Percentiles rank a stretch among this genome's conserved stretches.
These are phyloP conservation scores for Boletus sp. DNA, from an alignment of 1,284 basidiomycete species.

Conservation along the genomic window DNA sequence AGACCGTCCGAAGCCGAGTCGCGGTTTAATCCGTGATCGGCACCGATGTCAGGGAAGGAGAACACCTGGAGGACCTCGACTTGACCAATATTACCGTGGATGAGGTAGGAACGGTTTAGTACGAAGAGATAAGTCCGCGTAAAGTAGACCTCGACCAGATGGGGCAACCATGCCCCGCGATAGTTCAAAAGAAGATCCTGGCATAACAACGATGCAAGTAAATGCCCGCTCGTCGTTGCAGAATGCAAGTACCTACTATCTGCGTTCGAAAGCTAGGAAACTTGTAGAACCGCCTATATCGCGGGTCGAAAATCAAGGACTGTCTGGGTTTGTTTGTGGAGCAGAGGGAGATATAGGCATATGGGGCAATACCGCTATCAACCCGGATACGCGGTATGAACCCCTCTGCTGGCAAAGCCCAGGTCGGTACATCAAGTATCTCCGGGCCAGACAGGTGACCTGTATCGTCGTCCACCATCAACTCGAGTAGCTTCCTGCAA, in stretches of 20 bases:
- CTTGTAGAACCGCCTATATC: slow-evolving; percentile 22
- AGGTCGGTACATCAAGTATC: slow-evolving; percentile 20
- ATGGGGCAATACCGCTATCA: slow-evolving; percentile 14
- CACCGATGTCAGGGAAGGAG: slow-evolving; percentile 19
- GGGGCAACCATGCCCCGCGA: slow-evolving; percentile 25
- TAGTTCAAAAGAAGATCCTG: slow-evolving; percentile 26
- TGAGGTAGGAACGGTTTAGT: slow-evolving; percentile 19
- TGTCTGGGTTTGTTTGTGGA: slow-evolving; percentile 14
- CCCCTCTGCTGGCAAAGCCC: slow-evolving; percentile 14
- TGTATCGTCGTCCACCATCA: slow-evolving; percentile 25
- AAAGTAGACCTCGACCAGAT: slow-evolving; percentile 24
- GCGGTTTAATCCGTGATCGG: not conserved
- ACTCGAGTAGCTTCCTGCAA: slow-evolving; percentile 24
- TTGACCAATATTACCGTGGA: slow-evolving; percentile 7
- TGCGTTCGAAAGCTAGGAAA: slow-evolving; percentile 24
- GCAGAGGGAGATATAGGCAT: slow-evolving; percentile 22
- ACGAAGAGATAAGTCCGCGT: slow-evolving; percentile 23
- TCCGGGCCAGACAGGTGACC: slow-evolving; percentile 18
- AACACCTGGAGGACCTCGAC: slow-evolving; percentile 28
- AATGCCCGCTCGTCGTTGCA: not conserved
- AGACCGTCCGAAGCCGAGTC: not conserved
- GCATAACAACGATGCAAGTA: not conserved
- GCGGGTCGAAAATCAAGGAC: slow-evolving; percentile 22
- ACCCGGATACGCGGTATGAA: slow-evolving; percentile 19
- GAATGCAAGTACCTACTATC: slow-evolving; percentile 10